Evolutionary conservation across 148 eudicot genomes (phyloP).

Genomic region (Silene conica): DNA sequence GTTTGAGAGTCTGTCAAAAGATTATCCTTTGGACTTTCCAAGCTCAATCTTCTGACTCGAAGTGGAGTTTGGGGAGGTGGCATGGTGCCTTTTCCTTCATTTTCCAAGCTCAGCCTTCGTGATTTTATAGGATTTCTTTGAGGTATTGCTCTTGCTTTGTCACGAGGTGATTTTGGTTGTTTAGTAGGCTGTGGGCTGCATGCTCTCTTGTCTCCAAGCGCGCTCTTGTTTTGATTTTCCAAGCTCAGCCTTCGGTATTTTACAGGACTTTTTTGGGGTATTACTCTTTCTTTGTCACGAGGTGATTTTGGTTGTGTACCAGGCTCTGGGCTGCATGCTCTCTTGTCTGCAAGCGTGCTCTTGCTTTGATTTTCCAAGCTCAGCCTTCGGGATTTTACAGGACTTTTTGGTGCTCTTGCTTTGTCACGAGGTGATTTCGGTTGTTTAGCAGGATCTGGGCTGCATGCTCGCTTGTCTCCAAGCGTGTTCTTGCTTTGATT

Average conservation of each 20-base stretch:
- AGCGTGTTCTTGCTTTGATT: too few relatives aligned
- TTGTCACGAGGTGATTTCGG: constrained; percentile 35
- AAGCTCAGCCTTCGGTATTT: constrained; percentile 31
- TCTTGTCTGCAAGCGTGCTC: neutral
- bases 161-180: neutral
- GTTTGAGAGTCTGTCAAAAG: constrained; percentile 29
- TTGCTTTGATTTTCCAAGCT: constrained; percentile 25
- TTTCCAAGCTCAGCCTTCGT: constrained; percentile 41
- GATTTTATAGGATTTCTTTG: constrained; percentile 26
- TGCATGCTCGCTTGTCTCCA: constrained; percentile 37
- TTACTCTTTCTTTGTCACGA: constrained; percentile 25
- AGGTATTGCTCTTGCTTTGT: neutral
- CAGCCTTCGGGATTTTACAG: constrained; percentile 25
- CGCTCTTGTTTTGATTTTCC: constrained; percentile 37
- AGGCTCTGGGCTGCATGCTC: neutral
- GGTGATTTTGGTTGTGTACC: constrained; percentile 25
- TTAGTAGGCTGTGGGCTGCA: constrained; percentile 23
- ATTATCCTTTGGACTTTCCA: constrained; percentile 47
- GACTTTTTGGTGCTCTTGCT: constrained; percentile 27
- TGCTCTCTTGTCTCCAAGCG: constrained; percentile 42
- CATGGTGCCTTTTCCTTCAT: constrained; percentile 28
- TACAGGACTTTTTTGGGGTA: constrained; percentile 34
- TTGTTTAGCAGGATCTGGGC: constrained; percentile 28
- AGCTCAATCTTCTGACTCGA: constrained; percentile 59
- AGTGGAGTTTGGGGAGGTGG: constrained; percentile 31